phyloP scores from a whole-genome alignment of 352 stramenopile species.

The Globisporangium carolinianum region DNA sequence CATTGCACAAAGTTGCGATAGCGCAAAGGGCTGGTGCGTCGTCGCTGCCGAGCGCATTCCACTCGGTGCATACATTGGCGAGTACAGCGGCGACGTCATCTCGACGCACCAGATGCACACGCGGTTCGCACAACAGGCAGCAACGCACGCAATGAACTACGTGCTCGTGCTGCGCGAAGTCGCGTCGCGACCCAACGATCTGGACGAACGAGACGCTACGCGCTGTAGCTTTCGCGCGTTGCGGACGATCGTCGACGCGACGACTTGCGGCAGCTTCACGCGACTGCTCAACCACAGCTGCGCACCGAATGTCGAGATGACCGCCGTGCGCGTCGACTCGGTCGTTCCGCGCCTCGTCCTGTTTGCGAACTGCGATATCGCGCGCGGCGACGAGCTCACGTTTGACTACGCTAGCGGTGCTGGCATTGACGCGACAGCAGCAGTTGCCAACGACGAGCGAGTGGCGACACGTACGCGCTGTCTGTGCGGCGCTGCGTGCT shows the following conservation, averaged over 20 bases:
- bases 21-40: slow-evolving; percentile 42
- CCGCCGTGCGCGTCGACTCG: slow-evolving; percentile 44
- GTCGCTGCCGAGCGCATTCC: slow-evolving; percentile 25
- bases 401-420: slow-evolving; percentile 45
- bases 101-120: slow-evolving; percentile 31
- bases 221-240: slow-evolving; percentile 17
- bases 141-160: slow-evolving; percentile 28
- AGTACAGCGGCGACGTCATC: slow-evolving; percentile 63
- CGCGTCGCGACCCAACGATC: background rate
- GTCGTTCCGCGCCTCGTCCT: slow-evolving; percentile 56
- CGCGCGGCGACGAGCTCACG: slow-evolving; percentile 37
- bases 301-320: slow-evolving; percentile 37
- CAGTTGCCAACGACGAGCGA: background rate
- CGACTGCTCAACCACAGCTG: slow-evolving; percentile 77
- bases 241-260: slow-evolving; percentile 61
- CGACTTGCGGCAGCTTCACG: slow-evolving; percentile 35
- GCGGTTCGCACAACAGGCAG: slow-evolving; percentile 27
- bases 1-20: slow-evolving; percentile 1
- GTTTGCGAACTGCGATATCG: slow-evolving; percentile 27
- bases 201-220: background rate
- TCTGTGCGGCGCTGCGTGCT: background rate
- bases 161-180: slow-evolving; percentile 46
- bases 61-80: slow-evolving; percentile 30
- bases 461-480: background rate
- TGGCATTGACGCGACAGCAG: background rate